Evolutionary conservation across 352 stramenopile genomes (phyloP).

Genomic region (Phytophthora sp.): DNA sequence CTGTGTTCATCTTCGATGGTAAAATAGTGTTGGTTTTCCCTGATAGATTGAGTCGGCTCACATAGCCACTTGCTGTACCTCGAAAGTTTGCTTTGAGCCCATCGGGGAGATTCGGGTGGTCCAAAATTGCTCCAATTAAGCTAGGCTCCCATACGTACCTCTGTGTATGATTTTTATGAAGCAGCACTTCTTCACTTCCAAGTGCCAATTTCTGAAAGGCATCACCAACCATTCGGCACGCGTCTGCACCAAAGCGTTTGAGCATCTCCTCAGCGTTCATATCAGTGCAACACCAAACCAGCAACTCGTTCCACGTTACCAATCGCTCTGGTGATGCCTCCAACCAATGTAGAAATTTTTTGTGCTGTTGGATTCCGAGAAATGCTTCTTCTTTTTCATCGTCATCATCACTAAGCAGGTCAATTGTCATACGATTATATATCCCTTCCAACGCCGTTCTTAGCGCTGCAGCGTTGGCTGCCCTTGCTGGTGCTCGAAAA

Average conservation of each 20-base stretch:
- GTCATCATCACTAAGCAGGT: no score
- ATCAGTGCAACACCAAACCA: constrained; percentile 39
- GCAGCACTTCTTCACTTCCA: not conserved
- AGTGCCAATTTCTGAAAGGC: constrained; percentile 32
- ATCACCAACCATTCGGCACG: constrained; percentile 7
- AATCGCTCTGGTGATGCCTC: constrained; percentile 1
- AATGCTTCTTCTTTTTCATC: not conserved
- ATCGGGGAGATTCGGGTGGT: constrained; percentile 23
- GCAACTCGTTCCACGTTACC: constrained; percentile 43
- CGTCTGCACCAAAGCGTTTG: constrained; percentile 23
- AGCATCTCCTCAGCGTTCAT: constrained; percentile 38
- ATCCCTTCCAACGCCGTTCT: constrained; percentile 21
- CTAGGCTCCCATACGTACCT: constrained; percentile 50
- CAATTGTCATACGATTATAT: not conserved
- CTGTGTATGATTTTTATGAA: constrained; percentile 1
- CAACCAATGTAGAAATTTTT: constrained; percentile 19
- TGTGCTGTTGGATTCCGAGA: not conserved
- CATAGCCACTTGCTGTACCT: constrained; percentile 1
- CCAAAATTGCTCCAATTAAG: constrained; percentile 33
- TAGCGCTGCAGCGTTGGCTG: constrained; percentile 9
- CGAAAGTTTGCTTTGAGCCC: constrained; percentile 45
- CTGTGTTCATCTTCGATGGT: not conserved
- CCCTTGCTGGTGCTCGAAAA: constrained; percentile 12
- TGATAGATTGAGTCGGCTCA: constrained; percentile 1
- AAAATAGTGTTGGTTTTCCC: not conserved